Conservation (phyloP, 208 protist species). For the Crithidia mellificae region DNA sequence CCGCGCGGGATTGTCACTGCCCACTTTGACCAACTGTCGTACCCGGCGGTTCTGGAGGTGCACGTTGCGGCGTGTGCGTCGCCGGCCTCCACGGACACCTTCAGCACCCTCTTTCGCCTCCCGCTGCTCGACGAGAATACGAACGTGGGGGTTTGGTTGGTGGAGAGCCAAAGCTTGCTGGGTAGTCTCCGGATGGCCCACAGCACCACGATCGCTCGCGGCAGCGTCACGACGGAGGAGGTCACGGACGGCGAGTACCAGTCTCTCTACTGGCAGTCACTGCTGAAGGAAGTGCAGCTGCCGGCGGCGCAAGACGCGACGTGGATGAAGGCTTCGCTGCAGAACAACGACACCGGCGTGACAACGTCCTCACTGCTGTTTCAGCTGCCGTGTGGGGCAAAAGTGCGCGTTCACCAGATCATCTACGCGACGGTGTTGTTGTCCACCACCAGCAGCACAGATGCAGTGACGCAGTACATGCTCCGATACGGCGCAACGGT, state of each 20-base stretch:
- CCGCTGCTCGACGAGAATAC: constrained; percentile 18
- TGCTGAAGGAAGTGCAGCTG: neutral
- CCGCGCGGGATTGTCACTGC: constrained; percentile 19
- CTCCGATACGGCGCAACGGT: constrained; percentile 6
- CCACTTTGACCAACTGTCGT: constrained; percentile 9
- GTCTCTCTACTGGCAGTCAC: neutral
- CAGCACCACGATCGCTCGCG: neutral
- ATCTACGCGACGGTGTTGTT: constrained; percentile 31
- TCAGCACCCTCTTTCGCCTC: neutral
- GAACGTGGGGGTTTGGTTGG: constrained; percentile 8
- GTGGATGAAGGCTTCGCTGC: constrained; percentile 15
- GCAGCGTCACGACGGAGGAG: neutral
- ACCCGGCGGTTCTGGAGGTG: constrained; percentile 37
- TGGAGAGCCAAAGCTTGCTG: neutral
- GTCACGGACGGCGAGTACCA: neutral
- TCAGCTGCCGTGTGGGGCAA: constrained; percentile 16
- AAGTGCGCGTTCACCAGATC: constrained; percentile 33
- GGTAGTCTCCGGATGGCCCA: neutral
- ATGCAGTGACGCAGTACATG: constrained; percentile 11
- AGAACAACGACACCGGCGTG: constrained; percentile 23
- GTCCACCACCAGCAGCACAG: constrained; percentile 14
- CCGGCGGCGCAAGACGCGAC: neutral
- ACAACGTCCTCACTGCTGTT: constrained; percentile 19
- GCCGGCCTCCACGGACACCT: neutral
- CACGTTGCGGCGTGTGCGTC: constrained; percentile 11